Conservation (phyloP, 148 eudicot genomes). For the Silene latifolia region DNA sequence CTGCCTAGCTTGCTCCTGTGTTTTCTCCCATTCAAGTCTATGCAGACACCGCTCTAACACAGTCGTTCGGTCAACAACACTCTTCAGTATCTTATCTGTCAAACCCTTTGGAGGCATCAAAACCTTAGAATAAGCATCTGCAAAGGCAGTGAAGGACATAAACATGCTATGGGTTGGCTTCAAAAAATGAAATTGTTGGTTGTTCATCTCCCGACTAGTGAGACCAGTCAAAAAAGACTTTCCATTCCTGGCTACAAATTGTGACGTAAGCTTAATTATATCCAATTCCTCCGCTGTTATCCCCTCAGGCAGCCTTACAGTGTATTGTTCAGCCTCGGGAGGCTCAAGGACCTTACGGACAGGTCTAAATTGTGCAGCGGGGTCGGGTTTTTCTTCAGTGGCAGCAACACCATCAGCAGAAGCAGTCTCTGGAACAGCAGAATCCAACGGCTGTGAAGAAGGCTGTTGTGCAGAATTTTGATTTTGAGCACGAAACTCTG, state of each 20-base stretch:
- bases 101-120: slow-evolving; percentile 78
- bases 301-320: slow-evolving; percentile 79
- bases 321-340: slow-evolving; percentile 78
- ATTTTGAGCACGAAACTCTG: slow-evolving; percentile 65
- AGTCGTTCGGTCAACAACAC: slow-evolving; percentile 56
- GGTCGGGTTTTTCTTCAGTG: slow-evolving; percentile 54
- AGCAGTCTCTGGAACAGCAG: slow-evolving; percentile 31
- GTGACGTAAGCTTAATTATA: slow-evolving; percentile 76
- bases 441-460: slow-evolving; percentile 34
- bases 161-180: slow-evolving; percentile 84
- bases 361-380: slow-evolving; percentile 57
- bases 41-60: slow-evolving; percentile 73
- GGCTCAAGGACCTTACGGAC: slow-evolving; percentile 70
- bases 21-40: slow-evolving; percentile 71
- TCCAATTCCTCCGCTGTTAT: slow-evolving; percentile 81
- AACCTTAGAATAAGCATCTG: slow-evolving; percentile 81
- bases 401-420: slow-evolving; percentile 34
- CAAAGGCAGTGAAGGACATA: slow-evolving; percentile 75
- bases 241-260: slow-evolving; percentile 77
- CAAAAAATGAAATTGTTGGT: slow-evolving; percentile 72
- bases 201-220: slow-evolving; percentile 64
- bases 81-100: slow-evolving; percentile 61
- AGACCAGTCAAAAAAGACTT: slow-evolving; percentile 68
- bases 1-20: slow-evolving; percentile 84
- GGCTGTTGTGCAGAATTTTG: slow-evolving; percentile 35